Evolutionary conservation across 148 eudicot genomes (phyloP).

Genomic region (Arbutus unedo): DNA sequence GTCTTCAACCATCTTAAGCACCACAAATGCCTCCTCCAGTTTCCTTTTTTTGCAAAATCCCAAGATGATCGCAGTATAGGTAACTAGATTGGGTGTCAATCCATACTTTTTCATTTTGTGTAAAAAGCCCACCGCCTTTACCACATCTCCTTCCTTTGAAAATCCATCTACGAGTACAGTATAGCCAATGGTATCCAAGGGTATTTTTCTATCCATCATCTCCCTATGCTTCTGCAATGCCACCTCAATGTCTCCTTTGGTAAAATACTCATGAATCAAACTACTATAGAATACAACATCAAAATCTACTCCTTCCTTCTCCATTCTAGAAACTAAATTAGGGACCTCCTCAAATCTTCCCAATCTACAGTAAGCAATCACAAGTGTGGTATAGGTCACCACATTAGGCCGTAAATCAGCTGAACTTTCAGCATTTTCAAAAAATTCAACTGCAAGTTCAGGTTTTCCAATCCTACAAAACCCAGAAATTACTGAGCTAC

Average conservation of each 20-base stretch:
- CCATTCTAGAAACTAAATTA: constrained; percentile 34
- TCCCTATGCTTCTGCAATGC: constrained; percentile 35
- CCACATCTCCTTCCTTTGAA: constrained; percentile 46
- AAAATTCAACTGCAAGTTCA: constrained; percentile 45
- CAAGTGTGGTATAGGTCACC: constrained; percentile 38
- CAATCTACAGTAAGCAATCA: constrained; percentile 38
- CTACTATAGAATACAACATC: constrained; percentile 53
- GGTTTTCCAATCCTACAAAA: constrained; percentile 47
- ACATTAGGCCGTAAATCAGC: constrained; percentile 31
- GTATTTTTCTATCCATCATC: constrained; percentile 31
- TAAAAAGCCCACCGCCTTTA: constrained; percentile 42
- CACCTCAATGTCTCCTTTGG: constrained; percentile 26
- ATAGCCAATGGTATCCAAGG: constrained; percentile 34
- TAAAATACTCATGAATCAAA: constrained; percentile 41
- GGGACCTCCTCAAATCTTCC: constrained; percentile 26
- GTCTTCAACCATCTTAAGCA: constrained; percentile 34
- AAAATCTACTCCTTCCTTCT: constrained; percentile 32
- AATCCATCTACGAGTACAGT: constrained; percentile 51
- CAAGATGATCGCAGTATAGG: constrained; percentile 44
- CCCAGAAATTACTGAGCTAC: constrained; percentile 49
- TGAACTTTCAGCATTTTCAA: constrained; percentile 34
- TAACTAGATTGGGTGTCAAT: constrained; percentile 34
- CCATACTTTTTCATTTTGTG: constrained; percentile 35
- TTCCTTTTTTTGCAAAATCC: constrained; percentile 56
- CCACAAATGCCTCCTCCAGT: constrained; percentile 34